A percentile compares a stretch with the other conserved stretches of the same genome.
Evolutionary conservation across 352 stramenopile genomes (phyloP).

Genomic region (Globisporangium orthogonon): DNA sequence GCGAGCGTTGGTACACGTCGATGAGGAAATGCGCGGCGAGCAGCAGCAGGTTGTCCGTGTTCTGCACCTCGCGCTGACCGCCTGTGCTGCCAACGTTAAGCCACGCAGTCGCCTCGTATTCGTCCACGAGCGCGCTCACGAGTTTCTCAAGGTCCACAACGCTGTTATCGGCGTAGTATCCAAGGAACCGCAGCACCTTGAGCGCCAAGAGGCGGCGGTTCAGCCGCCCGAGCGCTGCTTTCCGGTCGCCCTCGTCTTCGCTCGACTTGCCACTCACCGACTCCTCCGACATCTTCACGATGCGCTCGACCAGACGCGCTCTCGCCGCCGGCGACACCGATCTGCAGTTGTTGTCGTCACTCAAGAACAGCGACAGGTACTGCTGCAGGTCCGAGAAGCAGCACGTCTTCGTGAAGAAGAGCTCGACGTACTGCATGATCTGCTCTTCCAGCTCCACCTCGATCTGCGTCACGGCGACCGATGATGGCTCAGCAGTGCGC

Average conservation of each 20-base stretch:
- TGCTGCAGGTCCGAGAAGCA: constrained; percentile 85
- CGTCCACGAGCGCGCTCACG: constrained; percentile 39
- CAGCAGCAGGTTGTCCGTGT: constrained; percentile 77
- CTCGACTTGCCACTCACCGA: constrained; percentile 18
- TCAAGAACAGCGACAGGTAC: constrained; percentile 50
- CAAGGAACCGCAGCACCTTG: constrained; percentile 71
- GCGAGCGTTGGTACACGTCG: constrained; percentile 51
- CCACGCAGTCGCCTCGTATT: constrained; percentile 69
- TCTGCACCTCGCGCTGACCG: constrained; percentile 78
- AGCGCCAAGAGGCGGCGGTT: constrained; percentile 53
- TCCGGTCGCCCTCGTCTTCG: constrained; percentile 18
- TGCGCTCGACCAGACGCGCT: constrained; percentile 24
- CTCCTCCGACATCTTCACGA: constrained; percentile 28
- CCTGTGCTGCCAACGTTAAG: constrained; percentile 65
- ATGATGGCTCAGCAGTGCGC: neutral
- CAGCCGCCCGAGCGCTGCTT: constrained; percentile 38
- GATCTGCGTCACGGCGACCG: constrained; percentile 12
- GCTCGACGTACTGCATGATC: constrained; percentile 55
- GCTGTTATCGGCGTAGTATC: constrained; percentile 24
- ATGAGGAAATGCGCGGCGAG: constrained; percentile 65
- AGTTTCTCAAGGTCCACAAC: constrained; percentile 28
- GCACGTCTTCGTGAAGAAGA: constrained; percentile 76
- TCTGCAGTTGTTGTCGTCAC: neutral
- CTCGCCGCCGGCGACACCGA: constrained; percentile 31
- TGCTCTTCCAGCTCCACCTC: constrained; percentile 40